These are phyloP conservation scores for Giardia duodenalis DNA, from an alignment of 208 protist species.

Conservation along the genomic window DNA sequence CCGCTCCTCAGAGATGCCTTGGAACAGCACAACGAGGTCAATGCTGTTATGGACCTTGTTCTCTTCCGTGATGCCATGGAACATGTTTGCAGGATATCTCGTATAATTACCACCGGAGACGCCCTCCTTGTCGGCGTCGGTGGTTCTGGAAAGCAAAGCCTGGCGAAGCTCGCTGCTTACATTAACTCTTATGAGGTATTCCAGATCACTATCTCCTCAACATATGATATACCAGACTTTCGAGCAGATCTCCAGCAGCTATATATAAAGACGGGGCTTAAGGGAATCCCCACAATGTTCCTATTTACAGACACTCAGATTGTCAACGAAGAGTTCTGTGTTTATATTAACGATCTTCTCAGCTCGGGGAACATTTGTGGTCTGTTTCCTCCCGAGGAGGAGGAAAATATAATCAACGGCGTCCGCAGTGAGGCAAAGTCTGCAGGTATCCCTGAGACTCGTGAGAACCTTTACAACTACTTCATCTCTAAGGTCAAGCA, in stretches of 20 bases:
- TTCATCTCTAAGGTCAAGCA: conserved; percentile 75
- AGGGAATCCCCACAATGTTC: conserved; percentile 73
- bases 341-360: conserved; percentile 65
- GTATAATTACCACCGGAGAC: conserved; percentile 81
- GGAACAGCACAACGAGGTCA: conserved; percentile 75
- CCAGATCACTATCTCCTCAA: conserved; percentile 84
- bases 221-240: conserved; percentile 81
- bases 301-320: conserved; percentile 89
- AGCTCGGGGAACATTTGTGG: conserved; percentile 53
- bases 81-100: conserved; percentile 80
- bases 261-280: conserved; percentile 77
- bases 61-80: conserved; percentile 89
- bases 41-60: conserved; percentile 81
- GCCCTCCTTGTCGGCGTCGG: conserved; percentile 86
- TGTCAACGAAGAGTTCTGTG: conserved; percentile 76
- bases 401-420: conserved; percentile 52
- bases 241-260: conserved; percentile 75
- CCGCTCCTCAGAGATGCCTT: conserved; percentile 43
- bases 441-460: conserved; percentile 50
- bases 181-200: conserved; percentile 84
- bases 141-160: conserved; percentile 78
- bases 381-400: conserved; percentile 53
- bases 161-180: conserved; percentile 79
- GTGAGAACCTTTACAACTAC: conserved; percentile 70
- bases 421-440: conserved; percentile 53